phyloP scores from a whole-genome alignment of 495 filamentous ascomycete species.

The Penicillium crystallinum region DNA sequence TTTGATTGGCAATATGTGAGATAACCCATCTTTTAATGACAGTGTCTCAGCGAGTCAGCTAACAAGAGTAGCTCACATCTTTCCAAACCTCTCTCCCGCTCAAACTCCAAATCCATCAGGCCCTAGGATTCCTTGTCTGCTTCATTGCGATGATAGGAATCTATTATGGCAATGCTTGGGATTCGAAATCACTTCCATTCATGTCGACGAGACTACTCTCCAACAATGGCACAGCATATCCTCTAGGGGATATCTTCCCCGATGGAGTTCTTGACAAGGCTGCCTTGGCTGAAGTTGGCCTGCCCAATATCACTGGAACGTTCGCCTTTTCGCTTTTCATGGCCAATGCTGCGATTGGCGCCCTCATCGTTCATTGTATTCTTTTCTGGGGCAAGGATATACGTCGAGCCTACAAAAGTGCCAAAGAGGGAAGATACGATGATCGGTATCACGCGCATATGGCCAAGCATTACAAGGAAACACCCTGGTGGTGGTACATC shows the following conservation, averaged over 20 bases:
- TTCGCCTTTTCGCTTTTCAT: slow-evolving; percentile 35
- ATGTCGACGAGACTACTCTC: slow-evolving; percentile 22
- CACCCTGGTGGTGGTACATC: slow-evolving; percentile 53
- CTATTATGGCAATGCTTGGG: slow-evolving; percentile 28
- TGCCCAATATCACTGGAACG: slow-evolving; percentile 39
- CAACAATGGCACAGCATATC: slow-evolving; percentile 21
- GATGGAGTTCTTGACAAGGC: slow-evolving; percentile 31
- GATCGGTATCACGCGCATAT: slow-evolving; percentile 46
- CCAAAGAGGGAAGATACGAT: slow-evolving; percentile 20
- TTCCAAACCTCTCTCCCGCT: slow-evolving; percentile 32
- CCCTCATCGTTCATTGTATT: slow-evolving; percentile 28
- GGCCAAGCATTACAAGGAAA: slow-evolving; percentile 45
- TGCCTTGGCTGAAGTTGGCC: slow-evolving; percentile 28
- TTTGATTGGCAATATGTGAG: slow-evolving; percentile 57
- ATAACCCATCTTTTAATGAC: neutral
- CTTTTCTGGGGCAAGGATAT: slow-evolving; percentile 39
- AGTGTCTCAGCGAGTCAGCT: slow-evolving; percentile 1
- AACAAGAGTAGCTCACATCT: slow-evolving; percentile 24
- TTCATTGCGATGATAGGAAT: slow-evolving; percentile 22
- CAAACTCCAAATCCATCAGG: slow-evolving; percentile 17
- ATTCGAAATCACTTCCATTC: slow-evolving; percentile 22
- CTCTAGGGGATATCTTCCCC: slow-evolving; percentile 27
- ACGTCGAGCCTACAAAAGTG: slow-evolving; percentile 20
- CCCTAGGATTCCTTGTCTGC: slow-evolving; percentile 12
- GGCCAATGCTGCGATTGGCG: slow-evolving; percentile 34